phyloP scores from a whole-genome alignment of 2,329 filamentous ascomycete species.

The Phialocephala sp. region DNA sequence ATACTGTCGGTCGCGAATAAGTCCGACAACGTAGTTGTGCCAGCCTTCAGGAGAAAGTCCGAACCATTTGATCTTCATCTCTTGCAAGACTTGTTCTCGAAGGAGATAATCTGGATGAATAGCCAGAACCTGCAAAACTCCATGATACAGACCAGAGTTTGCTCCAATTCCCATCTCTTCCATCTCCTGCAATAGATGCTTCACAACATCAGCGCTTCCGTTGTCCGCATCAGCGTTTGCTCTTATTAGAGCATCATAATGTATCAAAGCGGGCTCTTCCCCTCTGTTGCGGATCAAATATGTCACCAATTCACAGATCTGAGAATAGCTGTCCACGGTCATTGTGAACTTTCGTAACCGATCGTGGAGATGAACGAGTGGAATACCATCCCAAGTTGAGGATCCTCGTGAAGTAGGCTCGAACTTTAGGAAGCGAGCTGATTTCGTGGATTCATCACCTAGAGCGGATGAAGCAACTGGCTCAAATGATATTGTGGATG shows the following conservation, averaged over 20 bases:
- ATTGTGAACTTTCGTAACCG: conserved; percentile 50
- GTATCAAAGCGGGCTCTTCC: conserved; percentile 58
- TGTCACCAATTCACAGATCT: conserved; percentile 55
- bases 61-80: conserved; percentile 78
- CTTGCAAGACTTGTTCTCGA: conserved; percentile 71
- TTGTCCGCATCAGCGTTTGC: conserved; percentile 67
- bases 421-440: no score
- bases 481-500: conserved; percentile 2
- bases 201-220: conserved; percentile 71
- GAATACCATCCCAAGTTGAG: background rate
- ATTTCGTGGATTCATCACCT: background rate
- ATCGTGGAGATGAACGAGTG: conserved; percentile 36
- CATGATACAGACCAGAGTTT: conserved; percentile 72
- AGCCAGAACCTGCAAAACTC: conserved; percentile 73
- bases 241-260: conserved; percentile 78
- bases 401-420: no score
- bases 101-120: conserved; percentile 87
- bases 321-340: conserved; percentile 46
- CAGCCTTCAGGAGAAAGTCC: conserved; percentile 64
- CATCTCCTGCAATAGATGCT: conserved; percentile 75
- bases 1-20: conserved; percentile 81
- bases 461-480: background rate
- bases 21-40: conserved; percentile 71
- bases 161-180: conserved; percentile 61
- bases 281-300: conserved; percentile 62